These are phyloP conservation scores for Vigna radiata DNA, from an alignment of 306 rosid species.

Conservation along the genomic window DNA sequence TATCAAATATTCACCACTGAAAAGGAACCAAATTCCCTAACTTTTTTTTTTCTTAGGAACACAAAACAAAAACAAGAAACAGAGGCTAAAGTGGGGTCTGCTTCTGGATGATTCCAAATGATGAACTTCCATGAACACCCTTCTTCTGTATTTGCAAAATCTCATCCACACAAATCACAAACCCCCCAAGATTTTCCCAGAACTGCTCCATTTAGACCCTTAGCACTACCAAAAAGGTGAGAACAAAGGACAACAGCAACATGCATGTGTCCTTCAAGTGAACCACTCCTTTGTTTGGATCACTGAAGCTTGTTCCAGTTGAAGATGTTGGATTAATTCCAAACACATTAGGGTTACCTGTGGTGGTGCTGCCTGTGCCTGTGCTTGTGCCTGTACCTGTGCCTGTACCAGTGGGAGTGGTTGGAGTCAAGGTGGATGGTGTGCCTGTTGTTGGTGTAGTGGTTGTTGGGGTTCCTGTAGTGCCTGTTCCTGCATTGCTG, in stretches of 20 bases:
- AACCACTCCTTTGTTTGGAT: slow-evolving; percentile 42
- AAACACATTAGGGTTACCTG: slow-evolving; percentile 58
- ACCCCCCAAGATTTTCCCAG: slow-evolving; percentile 1
- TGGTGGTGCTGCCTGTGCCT: not conserved
- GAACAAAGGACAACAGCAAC: slow-evolving; percentile 39
- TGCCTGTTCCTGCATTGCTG: slow-evolving; percentile 68
- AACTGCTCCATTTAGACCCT: slow-evolving; percentile 46
- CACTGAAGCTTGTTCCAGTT: slow-evolving; percentile 46
- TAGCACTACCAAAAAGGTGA: slow-evolving; percentile 47
- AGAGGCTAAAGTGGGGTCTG: slow-evolving; percentile 50
- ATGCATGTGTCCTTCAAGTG: slow-evolving; percentile 35
- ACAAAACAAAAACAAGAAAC: slow-evolving; percentile 16
- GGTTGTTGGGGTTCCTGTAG: slow-evolving; percentile 48
- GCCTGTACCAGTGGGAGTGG: slow-evolving; percentile 41
- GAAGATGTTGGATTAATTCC: slow-evolving; percentile 79
- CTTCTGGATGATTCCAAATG: slow-evolving; percentile 57
- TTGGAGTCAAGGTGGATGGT: slow-evolving; percentile 51
- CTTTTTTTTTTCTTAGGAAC: slow-evolving; percentile 27
- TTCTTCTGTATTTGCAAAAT: slow-evolving; percentile 44
- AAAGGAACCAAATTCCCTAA: slow-evolving; percentile 71
- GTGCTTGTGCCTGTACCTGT: slow-evolving; percentile 32
- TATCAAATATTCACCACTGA: slow-evolving; percentile 56
- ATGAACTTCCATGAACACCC: slow-evolving; percentile 45
- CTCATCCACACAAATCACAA: slow-evolving; percentile 53
- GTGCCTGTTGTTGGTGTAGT: slow-evolving; percentile 42